Evolutionary conservation across 306 rosid species (phyloP).

Genomic region (Mimosa bimucronata): DNA sequence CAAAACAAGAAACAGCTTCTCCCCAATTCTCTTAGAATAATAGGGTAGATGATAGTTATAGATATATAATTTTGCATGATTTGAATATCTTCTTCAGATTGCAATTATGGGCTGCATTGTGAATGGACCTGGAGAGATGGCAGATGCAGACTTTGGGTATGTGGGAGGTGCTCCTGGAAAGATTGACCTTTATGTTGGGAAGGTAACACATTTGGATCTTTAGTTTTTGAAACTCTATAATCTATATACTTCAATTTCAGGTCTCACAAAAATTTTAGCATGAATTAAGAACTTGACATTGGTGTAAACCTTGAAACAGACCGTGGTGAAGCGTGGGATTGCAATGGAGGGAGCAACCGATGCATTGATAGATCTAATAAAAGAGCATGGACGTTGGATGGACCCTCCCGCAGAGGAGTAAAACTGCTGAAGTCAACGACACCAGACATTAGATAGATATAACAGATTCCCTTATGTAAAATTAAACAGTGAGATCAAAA

Average conservation of each 20-base stretch:
- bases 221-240: not conserved
- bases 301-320: conserved; percentile 54
- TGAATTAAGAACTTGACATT: not conserved
- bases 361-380: conserved; percentile 88
- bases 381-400: conserved; percentile 94
- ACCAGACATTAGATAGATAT: not conserved
- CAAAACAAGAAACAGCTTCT: conserved; percentile 21
- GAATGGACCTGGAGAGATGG: conserved; percentile 99
- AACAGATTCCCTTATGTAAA: not conserved
- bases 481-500: not conserved
- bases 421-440: not conserved
- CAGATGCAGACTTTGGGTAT: conserved; percentile 99
- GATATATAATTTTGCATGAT: not conserved
- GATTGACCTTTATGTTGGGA: conserved; percentile 98
- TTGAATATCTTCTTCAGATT: conserved; percentile 55
- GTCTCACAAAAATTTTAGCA: not conserved
- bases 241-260: not conserved
- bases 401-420: conserved; percentile 84
- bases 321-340: conserved; percentile 89
- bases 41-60: not conserved
- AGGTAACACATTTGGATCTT: conserved; percentile 54
- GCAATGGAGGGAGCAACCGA: conserved; percentile 90
- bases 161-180: conserved; percentile 99
- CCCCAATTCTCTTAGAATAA: not conserved
- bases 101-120: conserved; percentile 99